These are phyloP conservation scores for Liriodendron chinense DNA, from an alignment of 164 flowering plant species.

Conservation along the genomic window DNA sequence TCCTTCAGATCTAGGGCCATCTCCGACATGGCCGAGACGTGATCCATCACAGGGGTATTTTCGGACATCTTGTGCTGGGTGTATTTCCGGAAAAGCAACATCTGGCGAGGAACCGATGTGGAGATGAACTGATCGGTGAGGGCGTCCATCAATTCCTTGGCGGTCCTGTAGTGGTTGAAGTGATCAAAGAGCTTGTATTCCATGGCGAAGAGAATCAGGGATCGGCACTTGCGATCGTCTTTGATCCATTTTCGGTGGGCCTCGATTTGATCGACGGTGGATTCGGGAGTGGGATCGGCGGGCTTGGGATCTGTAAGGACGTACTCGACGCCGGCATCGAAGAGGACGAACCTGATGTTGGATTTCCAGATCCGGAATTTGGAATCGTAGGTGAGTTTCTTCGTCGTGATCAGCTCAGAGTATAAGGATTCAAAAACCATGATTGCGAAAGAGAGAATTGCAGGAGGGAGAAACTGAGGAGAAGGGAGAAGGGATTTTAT, in stretches of 20 bases:
- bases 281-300: background rate
- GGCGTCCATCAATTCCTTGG: slow-evolving; percentile 10
- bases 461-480: no score
- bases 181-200: slow-evolving; percentile 6
- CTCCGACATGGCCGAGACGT: background rate
- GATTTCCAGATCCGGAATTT: slow-evolving; percentile 14
- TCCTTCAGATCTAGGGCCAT: background rate
- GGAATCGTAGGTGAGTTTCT: slow-evolving; percentile 4
- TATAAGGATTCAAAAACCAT: background rate
- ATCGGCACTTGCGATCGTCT: slow-evolving; percentile 3
- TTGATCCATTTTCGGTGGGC: slow-evolving; percentile 8
- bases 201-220: slow-evolving; percentile 6
- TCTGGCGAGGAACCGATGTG: background rate
- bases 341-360: slow-evolving; percentile 7
- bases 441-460: no score
- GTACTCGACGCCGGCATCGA: slow-evolving; percentile 6
- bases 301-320: slow-evolving; percentile 18
- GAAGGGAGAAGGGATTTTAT: no score
- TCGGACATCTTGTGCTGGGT: slow-evolving; percentile 10
- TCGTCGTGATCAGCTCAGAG: background rate
- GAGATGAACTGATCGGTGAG: background rate
- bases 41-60: background rate
- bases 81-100: background rate
- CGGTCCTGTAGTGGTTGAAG: slow-evolving; percentile 1
- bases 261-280: background rate